A percentile compares a stretch with the other conserved stretches of the same genome.
Evolutionary conservation across 2,329 filamentous ascomycete genomes (phyloP).

Genomic region (Juglanconis juglandina): DNA sequence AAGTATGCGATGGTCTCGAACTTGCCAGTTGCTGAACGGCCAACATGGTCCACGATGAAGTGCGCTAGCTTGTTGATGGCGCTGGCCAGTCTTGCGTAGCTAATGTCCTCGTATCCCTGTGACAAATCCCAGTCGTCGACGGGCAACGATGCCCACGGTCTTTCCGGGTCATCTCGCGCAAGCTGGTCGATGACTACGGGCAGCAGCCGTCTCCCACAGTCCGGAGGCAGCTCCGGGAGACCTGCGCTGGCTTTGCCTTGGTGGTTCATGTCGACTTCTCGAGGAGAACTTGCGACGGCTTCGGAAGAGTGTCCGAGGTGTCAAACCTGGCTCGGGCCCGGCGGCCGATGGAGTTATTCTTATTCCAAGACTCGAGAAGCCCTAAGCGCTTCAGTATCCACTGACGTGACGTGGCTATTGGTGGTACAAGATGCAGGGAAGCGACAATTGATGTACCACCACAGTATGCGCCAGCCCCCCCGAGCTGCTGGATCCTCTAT

Average conservation of each 20-base stretch:
- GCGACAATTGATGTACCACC: too few relatives aligned
- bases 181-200: constrained; percentile 20
- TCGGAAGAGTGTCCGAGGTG: not conserved
- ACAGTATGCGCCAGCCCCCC: not conserved
- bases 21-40: constrained; percentile 11
- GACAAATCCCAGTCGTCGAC: constrained; percentile 21
- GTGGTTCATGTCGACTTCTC: not conserved
- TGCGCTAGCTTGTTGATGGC: constrained; percentile 23
- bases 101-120: constrained; percentile 22
- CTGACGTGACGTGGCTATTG: not conserved
- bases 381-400: not conserved
- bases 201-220: constrained; percentile 16
- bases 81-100: constrained; percentile 18
- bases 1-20: constrained; percentile 21
- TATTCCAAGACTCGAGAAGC: not conserved
- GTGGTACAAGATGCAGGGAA: not conserved
- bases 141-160: constrained; percentile 21
- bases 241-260: not conserved
- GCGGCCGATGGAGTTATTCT: not conserved
- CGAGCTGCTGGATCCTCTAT: not conserved
- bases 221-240: not conserved
- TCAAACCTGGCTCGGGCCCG: not conserved
- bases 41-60: constrained; percentile 18
- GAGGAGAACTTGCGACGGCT: not conserved
- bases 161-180: constrained; percentile 16